Percentiles rank a stretch among this genome's conserved stretches.
Conservation (phyloP, 208 protist species). For the Porcisia hertigi region DNA sequence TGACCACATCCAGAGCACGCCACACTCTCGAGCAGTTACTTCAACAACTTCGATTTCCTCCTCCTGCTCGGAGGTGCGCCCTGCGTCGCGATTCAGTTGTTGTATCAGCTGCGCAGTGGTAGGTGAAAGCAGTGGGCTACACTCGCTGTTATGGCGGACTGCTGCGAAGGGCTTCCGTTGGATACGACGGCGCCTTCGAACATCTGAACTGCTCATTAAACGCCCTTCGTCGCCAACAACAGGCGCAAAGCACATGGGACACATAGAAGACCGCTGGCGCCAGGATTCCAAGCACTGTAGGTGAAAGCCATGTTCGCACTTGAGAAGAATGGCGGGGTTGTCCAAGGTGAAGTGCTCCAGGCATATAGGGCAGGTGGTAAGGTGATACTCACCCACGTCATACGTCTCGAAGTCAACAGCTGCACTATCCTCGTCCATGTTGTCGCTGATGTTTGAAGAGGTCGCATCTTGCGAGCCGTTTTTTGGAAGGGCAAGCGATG, state of each 20-base stretch:
- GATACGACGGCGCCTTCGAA: conserved; percentile 34
- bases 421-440: conserved; percentile 16
- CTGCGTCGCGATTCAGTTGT: conserved; percentile 3
- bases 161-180: neutral
- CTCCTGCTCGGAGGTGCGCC: conserved; percentile 3
- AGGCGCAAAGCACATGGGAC: conserved; percentile 60
- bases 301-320: conserved; percentile 81
- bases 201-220: conserved; percentile 50
- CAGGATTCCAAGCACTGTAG: conserved; percentile 83
- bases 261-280: conserved; percentile 64
- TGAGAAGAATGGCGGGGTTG: conserved; percentile 79
- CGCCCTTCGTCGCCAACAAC: conserved; percentile 45
- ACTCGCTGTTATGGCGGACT: neutral
- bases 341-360: conserved; percentile 77
- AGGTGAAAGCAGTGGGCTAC: neutral
- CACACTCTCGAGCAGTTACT: conserved; percentile 8
- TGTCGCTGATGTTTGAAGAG: conserved; percentile 30
- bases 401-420: conserved; percentile 44
- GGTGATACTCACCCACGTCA: conserved; percentile 67
- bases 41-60: conserved; percentile 26
- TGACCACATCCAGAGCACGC: conserved; percentile 8
- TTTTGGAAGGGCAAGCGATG: neutral
- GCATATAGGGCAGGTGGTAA: conserved; percentile 79
- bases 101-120: neutral
- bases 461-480: conserved; percentile 12